These are phyloP conservation scores for Citrus unshiu DNA, from an alignment of 345 rosid genomes.

Conservation along the genomic window DNA sequence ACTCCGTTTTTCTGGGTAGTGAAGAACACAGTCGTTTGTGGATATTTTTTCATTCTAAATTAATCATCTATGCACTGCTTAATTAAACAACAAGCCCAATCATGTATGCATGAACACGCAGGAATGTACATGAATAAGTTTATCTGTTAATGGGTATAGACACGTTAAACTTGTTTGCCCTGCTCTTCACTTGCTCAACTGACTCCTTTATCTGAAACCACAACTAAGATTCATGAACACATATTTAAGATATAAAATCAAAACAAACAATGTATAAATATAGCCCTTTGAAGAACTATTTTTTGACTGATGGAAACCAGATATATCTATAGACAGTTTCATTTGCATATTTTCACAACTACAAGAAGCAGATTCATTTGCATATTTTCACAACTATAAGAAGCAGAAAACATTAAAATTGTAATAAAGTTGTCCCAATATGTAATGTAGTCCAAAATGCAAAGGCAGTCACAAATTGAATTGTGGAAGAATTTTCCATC, in stretches of 20 bases:
- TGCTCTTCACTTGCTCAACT: conserved; percentile 41
- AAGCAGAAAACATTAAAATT: neutral
- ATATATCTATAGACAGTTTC: neutral
- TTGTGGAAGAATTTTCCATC: neutral
- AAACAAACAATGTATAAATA: neutral
- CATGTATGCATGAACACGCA: neutral
- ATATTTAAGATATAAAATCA: neutral
- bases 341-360: neutral
- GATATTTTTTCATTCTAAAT: neutral
- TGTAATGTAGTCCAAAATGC: neutral
- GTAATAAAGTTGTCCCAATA: neutral
- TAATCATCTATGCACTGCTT: neutral
- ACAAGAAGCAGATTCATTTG: neutral
- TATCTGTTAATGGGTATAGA: conserved; percentile 8
- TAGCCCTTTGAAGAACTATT: neutral
- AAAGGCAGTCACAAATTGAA: neutral
- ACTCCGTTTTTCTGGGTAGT: neutral
- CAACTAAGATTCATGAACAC: conserved; percentile 11
- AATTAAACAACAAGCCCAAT: conserved; percentile 8
- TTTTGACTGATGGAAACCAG: neutral
- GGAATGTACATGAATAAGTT: neutral
- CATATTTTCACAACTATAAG: neutral
- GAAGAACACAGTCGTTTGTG: neutral
- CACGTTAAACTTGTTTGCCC: conserved; percentile 51
- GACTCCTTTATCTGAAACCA: conserved; percentile 52